Evolutionary conservation across 169 alveolate genomes (phyloP).

Genomic region (Amoebophrya sp.): DNA sequence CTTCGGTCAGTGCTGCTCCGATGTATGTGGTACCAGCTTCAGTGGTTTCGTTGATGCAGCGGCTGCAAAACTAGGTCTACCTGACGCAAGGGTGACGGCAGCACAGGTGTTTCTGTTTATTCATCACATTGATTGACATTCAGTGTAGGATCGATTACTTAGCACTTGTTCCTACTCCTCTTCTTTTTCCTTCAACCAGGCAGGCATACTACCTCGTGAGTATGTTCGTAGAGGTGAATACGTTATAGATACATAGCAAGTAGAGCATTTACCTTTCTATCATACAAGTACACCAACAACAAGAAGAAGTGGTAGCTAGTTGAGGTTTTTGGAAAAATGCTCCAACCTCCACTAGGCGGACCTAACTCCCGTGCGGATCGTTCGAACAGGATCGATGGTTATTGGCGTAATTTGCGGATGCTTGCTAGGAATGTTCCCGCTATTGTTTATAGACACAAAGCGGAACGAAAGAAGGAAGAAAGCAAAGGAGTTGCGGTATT

Average conservation of each 20-base stretch:
- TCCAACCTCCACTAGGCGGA: no score
- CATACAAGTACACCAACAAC: no score
- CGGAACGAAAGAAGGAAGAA: neutral
- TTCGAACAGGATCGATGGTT: neutral
- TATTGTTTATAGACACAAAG: neutral
- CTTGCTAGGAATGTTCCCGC: neutral
- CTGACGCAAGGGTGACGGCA: neutral
- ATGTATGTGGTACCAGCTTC: neutral
- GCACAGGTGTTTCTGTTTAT: neutral
- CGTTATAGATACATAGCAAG: no score
- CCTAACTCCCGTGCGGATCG: neutral
- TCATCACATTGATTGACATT: neutral
- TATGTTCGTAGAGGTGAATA: no score
- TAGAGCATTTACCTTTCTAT: no score
- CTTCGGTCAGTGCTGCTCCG: neutral
- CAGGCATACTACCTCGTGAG: no score
- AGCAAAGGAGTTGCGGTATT: neutral
- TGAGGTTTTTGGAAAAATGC: no score
- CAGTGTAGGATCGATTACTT: no score
- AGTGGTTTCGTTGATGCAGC: neutral
- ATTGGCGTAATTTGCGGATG: neutral
- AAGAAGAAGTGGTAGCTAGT: no score
- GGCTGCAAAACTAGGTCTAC: neutral
- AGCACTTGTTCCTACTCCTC: no score
- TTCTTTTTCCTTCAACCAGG: no score